Percentiles rank a stretch among this genome's conserved stretches.
phyloP scores from a whole-genome alignment of 345 rosid genomes.

The Pelargonium nanum region DNA sequence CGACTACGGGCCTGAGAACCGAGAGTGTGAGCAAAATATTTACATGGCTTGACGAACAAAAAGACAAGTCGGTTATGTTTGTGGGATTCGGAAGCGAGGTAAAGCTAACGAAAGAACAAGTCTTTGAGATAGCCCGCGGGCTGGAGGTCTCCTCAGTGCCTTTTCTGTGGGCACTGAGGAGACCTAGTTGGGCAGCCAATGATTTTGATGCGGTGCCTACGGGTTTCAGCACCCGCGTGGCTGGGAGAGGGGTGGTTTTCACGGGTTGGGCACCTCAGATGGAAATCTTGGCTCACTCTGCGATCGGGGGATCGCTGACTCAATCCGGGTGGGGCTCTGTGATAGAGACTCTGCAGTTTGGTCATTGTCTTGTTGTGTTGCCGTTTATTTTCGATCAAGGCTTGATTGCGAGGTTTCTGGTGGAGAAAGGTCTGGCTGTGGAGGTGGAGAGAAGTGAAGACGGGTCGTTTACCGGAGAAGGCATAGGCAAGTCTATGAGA shows the following conservation, averaged over 20 bases:
- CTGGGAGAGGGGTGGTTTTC: conserved; percentile 9
- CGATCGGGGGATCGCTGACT: conserved; percentile 18
- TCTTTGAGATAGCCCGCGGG: conserved; percentile 21
- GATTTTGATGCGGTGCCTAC: conserved; percentile 15
- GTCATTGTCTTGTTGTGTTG: conserved; percentile 12
- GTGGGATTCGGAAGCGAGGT: conserved; percentile 24
- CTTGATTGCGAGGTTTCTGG: conserved; percentile 16
- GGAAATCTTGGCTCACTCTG: conserved; percentile 14
- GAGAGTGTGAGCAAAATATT: conserved; percentile 6
- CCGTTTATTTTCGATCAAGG: conserved; percentile 21
- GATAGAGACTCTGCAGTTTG: conserved; percentile 18
- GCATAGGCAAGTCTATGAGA: conserved; percentile 12
- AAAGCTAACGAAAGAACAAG: conserved; percentile 16
- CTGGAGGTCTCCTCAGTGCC: conserved; percentile 22
- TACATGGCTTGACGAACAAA: conserved; percentile 20
- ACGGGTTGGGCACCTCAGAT: conserved; percentile 24
- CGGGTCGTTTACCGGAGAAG: conserved; percentile 15
- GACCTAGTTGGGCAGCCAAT: conserved; percentile 17
- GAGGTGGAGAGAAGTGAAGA: conserved; percentile 19
- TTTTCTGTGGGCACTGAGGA: conserved; percentile 23
- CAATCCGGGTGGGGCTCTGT: conserved; percentile 23
- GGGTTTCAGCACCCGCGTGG: conserved; percentile 7
- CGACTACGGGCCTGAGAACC: not conserved
- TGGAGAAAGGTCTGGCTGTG: conserved; percentile 17
- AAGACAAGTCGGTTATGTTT: conserved; percentile 20